Conservation (phyloP, 2,329 filamentous ascomycete species). For the Simplicillium sp. region DNA sequence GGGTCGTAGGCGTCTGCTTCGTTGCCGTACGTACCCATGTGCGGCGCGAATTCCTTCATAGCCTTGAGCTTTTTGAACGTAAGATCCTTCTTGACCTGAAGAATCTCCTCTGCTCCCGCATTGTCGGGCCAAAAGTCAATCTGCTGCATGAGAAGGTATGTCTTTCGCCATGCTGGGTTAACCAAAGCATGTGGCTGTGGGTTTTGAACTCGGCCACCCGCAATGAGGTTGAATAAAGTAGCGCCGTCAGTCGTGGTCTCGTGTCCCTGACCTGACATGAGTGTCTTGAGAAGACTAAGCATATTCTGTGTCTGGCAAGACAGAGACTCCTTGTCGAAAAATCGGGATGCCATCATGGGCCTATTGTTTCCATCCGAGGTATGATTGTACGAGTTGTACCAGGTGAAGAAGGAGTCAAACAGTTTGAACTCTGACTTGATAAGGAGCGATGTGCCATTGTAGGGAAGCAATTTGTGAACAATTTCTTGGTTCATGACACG, state of each 20-base stretch:
- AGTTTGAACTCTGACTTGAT: too few relatives aligned
- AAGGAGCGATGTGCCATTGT: too few relatives aligned
- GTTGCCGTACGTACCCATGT: slow-evolving; percentile 1
- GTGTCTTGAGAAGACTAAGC: too few relatives aligned
- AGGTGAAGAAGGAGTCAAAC: too few relatives aligned
- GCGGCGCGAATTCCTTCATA: neutral
- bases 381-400: too few relatives aligned
- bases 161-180: slow-evolving; percentile 1
- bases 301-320: neutral
- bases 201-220: neutral
- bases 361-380: neutral
- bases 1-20: neutral
- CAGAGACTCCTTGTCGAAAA: neutral
- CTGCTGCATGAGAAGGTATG: neutral
- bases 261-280: neutral
- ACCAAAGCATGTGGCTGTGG: neutral
- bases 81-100: neutral
- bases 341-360: slow-evolving; percentile 1
- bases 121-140: neutral
- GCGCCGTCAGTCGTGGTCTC: neutral
- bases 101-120: neutral
- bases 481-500: neutral
- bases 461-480: too few relatives aligned
- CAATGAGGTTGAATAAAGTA: slow-evolving; percentile 1
- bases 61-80: slow-evolving; percentile 1